Evolutionary conservation across 257 asterid species (phyloP).

Genomic region (Henckelia pumila): DNA sequence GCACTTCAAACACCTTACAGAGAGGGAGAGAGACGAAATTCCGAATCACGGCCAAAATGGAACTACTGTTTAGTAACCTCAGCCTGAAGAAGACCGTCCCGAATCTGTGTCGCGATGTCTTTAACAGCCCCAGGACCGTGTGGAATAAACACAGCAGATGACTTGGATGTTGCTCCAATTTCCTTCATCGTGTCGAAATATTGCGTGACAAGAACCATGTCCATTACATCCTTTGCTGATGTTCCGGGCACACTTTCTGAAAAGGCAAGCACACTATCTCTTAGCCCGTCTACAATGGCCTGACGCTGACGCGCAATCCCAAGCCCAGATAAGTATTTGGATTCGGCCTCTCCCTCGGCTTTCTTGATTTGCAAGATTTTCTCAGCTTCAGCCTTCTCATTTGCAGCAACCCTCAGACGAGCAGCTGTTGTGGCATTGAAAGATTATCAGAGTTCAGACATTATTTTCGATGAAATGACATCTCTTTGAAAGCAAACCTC

Average conservation of each 20-base stretch:
- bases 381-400: slow-evolving; percentile 19
- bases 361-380: slow-evolving; percentile 19
- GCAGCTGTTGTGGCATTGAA: slow-evolving; percentile 13
- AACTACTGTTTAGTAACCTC: slow-evolving; percentile 1
- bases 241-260: slow-evolving; percentile 14
- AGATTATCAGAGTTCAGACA: not conserved
- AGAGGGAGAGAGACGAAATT: not conserved
- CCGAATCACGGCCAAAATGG: not conserved
- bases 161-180: slow-evolving; percentile 15
- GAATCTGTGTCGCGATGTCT: slow-evolving; percentile 15
- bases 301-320: slow-evolving; percentile 20
- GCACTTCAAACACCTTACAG: not conserved
- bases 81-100: slow-evolving; percentile 19
- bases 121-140: slow-evolving; percentile 20
- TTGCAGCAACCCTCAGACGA: slow-evolving; percentile 15
- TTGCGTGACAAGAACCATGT: slow-evolving; percentile 19
- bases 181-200: slow-evolving; percentile 19
- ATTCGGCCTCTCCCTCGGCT: slow-evolving; percentile 22
- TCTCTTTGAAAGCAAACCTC: not conserved
- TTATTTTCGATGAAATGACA: not conserved
- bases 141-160: slow-evolving; percentile 18
- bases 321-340: slow-evolving; percentile 11
- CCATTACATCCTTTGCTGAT: slow-evolving; percentile 15
- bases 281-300: slow-evolving; percentile 20
- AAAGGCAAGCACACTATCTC: slow-evolving; percentile 18